These are phyloP conservation scores for Annulohypoxylon nitens DNA, from an alignment of 495 filamentous ascomycete species.

Conservation along the genomic window DNA sequence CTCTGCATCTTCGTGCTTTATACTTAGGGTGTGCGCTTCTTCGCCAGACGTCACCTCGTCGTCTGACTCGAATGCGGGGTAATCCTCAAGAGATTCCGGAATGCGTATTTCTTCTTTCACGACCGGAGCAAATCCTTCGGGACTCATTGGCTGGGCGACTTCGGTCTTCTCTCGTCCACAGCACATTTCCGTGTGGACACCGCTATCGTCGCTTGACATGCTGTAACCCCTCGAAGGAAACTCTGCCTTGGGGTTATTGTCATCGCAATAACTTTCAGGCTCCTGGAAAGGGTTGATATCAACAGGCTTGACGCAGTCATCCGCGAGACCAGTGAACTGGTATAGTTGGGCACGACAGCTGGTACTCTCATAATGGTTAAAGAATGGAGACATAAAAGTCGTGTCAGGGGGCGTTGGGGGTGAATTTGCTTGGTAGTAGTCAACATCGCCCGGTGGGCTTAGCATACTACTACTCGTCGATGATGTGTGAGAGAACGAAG, in stretches of 20 bases:
- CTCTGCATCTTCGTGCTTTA: constrained; percentile 41
- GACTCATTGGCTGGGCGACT: constrained; percentile 34
- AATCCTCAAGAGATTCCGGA: constrained; percentile 33
- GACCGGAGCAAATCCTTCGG: constrained; percentile 35
- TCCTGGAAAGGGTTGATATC: constrained; percentile 57
- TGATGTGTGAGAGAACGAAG: constrained; percentile 55
- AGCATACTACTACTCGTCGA: constrained; percentile 54
- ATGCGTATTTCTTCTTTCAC: constrained; percentile 54
- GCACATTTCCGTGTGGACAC: constrained; percentile 29
- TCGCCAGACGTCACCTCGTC: constrained; percentile 31
- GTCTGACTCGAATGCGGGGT: constrained; percentile 36
- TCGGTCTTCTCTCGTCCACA: constrained; percentile 23
- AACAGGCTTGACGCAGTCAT: constrained; percentile 54
- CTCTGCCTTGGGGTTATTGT: constrained; percentile 32
- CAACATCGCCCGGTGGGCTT: constrained; percentile 56
- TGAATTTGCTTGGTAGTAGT: constrained; percentile 52
- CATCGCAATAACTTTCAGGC: constrained; percentile 50
- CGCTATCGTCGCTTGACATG: constrained; percentile 47
- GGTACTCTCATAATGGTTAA: constrained; percentile 42
- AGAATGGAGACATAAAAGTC: constrained; percentile 46
- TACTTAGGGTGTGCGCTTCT: constrained; percentile 20
- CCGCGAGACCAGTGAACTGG: constrained; percentile 51
- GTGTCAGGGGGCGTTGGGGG: constrained; percentile 54
- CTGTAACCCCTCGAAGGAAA: constrained; percentile 45
- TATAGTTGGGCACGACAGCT: constrained; percentile 40